These are phyloP conservation scores for Solidago caesia DNA, from an alignment of 129 eudicot genomes.

Conservation along the genomic window DNA sequence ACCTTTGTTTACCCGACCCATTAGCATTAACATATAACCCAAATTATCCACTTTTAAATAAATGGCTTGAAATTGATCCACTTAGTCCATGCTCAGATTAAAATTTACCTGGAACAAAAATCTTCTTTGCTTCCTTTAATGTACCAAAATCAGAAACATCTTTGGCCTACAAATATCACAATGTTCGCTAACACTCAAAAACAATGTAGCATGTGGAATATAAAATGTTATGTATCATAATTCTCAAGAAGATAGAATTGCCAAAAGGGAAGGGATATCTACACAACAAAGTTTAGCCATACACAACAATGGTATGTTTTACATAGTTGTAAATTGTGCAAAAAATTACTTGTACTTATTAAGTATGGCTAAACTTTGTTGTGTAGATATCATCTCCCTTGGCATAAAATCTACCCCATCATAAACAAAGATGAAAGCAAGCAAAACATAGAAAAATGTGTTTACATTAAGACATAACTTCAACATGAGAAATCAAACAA, in stretches of 20 bases:
- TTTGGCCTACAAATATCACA: conserved; percentile 57
- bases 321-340: too few relatives aligned
- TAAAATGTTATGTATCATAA: not conserved
- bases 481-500: not conserved
- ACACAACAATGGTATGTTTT: too few relatives aligned
- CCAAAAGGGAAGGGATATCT: not conserved
- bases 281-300: too few relatives aligned
- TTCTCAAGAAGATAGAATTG: not conserved
- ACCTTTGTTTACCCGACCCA: not conserved
- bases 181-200: conserved; percentile 17
- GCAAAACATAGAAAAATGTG: not conserved
- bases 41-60: not conserved
- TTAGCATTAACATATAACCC: conserved; percentile 2
- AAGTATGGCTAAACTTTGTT: too few relatives aligned
- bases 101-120: conserved; percentile 80
- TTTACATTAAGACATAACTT: not conserved
- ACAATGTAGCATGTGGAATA: conserved; percentile 29
- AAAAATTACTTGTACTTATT: too few relatives aligned
- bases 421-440: not conserved
- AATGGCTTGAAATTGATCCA: not conserved
- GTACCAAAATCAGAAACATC: conserved; percentile 89
- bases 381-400: too few relatives aligned
- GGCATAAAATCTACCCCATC: conserved; percentile 5
- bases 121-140: conserved; percentile 74
- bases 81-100: not conserved